Evolutionary conservation across 176 grass and related monocot genomes (phyloP).

Genomic region (Luzula sylvatica): DNA sequence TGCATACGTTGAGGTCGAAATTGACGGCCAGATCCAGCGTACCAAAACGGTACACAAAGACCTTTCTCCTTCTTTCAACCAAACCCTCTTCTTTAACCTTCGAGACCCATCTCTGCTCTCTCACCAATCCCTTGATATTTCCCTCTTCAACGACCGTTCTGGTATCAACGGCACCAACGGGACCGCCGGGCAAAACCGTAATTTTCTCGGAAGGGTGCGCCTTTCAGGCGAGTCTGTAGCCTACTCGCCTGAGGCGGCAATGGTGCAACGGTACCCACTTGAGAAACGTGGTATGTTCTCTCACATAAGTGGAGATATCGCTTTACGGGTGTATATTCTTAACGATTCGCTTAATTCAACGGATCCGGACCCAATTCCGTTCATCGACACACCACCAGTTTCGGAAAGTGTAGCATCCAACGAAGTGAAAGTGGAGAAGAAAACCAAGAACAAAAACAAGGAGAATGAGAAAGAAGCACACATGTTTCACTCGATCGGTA

Average conservation of each 20-base stretch:
- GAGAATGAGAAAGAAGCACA: slow-evolving; percentile 7
- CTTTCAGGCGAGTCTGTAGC: slow-evolving; percentile 19
- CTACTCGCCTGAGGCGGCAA: not conserved
- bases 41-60: slow-evolving; percentile 31
- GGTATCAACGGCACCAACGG: not conserved
- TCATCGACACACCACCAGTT: not conserved
- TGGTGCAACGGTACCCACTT: slow-evolving; percentile 26
- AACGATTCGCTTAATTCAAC: not conserved
- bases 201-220: slow-evolving; percentile 34
- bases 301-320: slow-evolving; percentile 30
- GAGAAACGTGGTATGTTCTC: slow-evolving; percentile 37
- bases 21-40: slow-evolving; percentile 35
- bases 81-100: slow-evolving; percentile 31
- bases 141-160: slow-evolving; percentile 21
- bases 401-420: not conserved
- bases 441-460: slow-evolving; percentile 18
- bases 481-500: slow-evolving; percentile 24
- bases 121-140: slow-evolving; percentile 20
- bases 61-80: slow-evolving; percentile 31
- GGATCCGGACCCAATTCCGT: not conserved
- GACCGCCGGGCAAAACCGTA: not conserved
- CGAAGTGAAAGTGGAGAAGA: slow-evolving; percentile 9
- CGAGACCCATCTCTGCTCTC: slow-evolving; percentile 20
- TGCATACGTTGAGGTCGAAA: slow-evolving; percentile 32
- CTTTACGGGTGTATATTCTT: slow-evolving; percentile 22